Conservation (phyloP, 2,329 filamentous ascomycete species). For the Paecilomyces dactylethromorphus region DNA sequence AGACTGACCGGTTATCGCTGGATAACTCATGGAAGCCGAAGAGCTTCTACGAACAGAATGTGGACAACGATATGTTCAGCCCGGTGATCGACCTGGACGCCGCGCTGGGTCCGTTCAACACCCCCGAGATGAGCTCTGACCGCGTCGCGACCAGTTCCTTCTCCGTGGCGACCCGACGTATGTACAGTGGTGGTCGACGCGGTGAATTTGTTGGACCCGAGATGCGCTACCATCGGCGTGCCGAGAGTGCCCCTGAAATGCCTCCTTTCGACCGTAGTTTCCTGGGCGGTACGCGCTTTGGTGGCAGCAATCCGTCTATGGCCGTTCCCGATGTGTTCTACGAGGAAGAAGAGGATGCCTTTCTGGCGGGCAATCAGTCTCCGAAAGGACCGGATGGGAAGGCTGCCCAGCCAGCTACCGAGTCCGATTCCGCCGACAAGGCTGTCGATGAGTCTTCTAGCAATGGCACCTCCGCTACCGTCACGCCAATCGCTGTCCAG, state of each 20-base stretch:
- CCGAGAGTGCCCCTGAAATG: constrained; percentile 45
- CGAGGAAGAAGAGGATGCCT: constrained; percentile 46
- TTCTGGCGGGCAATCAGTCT: constrained; percentile 31
- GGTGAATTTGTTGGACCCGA: constrained; percentile 42
- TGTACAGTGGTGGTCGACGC: constrained; percentile 44
- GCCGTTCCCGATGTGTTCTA: constrained; percentile 43
- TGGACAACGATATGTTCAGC: constrained; percentile 60
- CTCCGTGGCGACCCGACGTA: constrained; percentile 34
- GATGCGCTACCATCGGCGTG: constrained; percentile 44
- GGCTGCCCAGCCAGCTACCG: constrained; percentile 3
- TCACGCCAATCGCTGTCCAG: not conserved
- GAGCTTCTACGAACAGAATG: constrained; percentile 37
- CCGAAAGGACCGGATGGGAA: constrained; percentile 14
- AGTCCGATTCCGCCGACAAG: not conserved
- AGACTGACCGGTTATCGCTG: constrained; percentile 17
- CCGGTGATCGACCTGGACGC: constrained; percentile 92
- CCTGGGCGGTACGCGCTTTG: constrained; percentile 31
- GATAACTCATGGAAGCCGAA: constrained; percentile 37
- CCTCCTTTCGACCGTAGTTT: constrained; percentile 40
- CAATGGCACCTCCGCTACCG: not conserved
- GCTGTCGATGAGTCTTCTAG: constrained; percentile 6
- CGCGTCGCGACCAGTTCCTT: constrained; percentile 28
- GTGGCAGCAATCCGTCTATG: constrained; percentile 27
- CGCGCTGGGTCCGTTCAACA: constrained; percentile 86
- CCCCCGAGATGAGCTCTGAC: constrained; percentile 41